Percentiles rank a stretch among this genome's conserved stretches.
Evolutionary conservation across 192 early-diverging fungal genomes (phyloP).

Genomic region (Dispira parvispora): DNA sequence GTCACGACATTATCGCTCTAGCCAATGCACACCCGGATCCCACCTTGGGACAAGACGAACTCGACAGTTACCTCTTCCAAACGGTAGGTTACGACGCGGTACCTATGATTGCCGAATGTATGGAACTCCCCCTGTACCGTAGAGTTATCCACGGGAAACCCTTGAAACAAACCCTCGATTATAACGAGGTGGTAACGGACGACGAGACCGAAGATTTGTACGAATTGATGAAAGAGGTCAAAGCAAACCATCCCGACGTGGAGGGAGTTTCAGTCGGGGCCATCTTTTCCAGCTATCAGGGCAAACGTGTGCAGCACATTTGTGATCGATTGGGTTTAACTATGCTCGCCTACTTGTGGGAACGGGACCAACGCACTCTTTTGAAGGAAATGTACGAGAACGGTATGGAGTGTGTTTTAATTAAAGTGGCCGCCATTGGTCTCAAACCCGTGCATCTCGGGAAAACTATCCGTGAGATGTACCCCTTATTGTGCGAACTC

Average conservation of each 20-base stretch:
- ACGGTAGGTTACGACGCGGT: conserved; percentile 92
- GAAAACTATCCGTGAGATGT: conserved; percentile 59
- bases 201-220: conserved; percentile 96
- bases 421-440: conserved; percentile 86
- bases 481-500: conserved; percentile 46
- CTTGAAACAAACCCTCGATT: conserved; percentile 44
- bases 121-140: conserved; percentile 72
- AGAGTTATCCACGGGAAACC: conserved; percentile 53
- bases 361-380: conserved; percentile 65
- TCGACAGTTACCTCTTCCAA: conserved; percentile 94
- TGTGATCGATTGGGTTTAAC: conserved; percentile 73
- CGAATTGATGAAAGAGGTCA: conserved; percentile 48
- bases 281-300: conserved; percentile 92
- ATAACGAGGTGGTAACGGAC: conserved; percentile 33
- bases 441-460: conserved; percentile 59
- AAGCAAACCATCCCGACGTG: conserved; percentile 55
- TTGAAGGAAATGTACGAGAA: conserved; percentile 69
- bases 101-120: conserved; percentile 60
- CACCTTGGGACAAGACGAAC: conserved; percentile 56
- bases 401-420: conserved; percentile 65
- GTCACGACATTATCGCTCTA: conserved; percentile 83
- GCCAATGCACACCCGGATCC: conserved; percentile 75
- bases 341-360: conserved; percentile 80
- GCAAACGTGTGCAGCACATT: conserved; percentile 92
- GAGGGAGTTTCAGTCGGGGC: conserved; percentile 84